A percentile compares a stretch with the other conserved stretches of the same genome.
phyloP scores from a whole-genome alignment of 768 basidiomycete species.

The Xerocomellus intermedius region DNA sequence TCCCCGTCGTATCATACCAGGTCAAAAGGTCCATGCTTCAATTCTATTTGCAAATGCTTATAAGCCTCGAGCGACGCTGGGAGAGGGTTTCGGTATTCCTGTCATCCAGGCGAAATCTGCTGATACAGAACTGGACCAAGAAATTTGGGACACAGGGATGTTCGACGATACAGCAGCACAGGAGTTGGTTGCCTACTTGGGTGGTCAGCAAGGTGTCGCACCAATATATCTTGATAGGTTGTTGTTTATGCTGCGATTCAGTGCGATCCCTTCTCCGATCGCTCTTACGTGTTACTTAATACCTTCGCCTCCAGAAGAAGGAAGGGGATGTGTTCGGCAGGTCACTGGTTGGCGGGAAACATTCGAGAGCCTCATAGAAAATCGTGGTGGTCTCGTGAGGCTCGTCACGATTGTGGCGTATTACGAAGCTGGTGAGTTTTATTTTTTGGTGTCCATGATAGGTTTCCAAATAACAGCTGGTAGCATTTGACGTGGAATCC shows the following conservation, averaged over 20 bases:
- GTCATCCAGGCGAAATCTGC: neutral
- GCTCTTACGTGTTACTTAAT: neutral
- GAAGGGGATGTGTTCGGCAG: slow-evolving; percentile 1
- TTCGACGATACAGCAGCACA: slow-evolving; percentile 7
- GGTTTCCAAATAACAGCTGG: neutral
- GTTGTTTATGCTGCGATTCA: slow-evolving; percentile 16
- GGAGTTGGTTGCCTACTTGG: slow-evolving; percentile 3
- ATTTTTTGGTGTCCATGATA: neutral
- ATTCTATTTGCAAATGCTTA: slow-evolving; percentile 13
- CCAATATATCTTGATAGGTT: slow-evolving; percentile 2
- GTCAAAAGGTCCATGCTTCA: slow-evolving; percentile 17
- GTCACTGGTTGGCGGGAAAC: neutral
- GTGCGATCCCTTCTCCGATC: slow-evolving; percentile 1
- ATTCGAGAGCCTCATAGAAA: neutral
- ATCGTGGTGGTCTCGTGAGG: neutral
- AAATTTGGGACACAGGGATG: slow-evolving; percentile 9
- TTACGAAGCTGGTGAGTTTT: slow-evolving; percentile 12
- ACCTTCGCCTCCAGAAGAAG: neutral
- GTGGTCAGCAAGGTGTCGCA: slow-evolving; percentile 6
- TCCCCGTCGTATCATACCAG: slow-evolving; percentile 11
- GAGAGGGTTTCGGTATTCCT: slow-evolving; percentile 11
- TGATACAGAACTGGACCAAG: neutral
- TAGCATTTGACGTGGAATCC: neutral
- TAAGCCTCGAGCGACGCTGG: slow-evolving; percentile 4
- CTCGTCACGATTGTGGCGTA: slow-evolving; percentile 9